Evolutionary conservation across 805 yeast species (phyloP), one percentile per base, ranked within the genome.

Genomic region (Ogataea dorogensis): DNA sequence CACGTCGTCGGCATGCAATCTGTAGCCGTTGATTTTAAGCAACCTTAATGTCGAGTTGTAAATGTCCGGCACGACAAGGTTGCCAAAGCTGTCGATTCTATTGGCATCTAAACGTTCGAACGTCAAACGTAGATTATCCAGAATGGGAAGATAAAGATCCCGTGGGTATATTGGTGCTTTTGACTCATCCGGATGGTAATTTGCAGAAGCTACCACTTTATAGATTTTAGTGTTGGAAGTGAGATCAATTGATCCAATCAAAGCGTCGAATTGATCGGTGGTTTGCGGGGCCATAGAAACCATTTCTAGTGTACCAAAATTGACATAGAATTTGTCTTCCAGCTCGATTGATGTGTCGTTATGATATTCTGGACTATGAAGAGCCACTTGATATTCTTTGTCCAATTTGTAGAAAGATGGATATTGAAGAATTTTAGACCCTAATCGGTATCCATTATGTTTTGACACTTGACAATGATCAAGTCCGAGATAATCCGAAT

Each of bases 71-170:
- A 18, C 29, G 7, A 73, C 54, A 7, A 47, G 31, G 1, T 47
- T 42, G 30, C 75, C 75, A 15, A 40, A 40, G 0, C 57, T 31
- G 43, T 78, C 81, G 11, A 75, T 41, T 1, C 52, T 38, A 0
- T 71, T 73, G 1, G 59, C 49, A 6, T 38, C 40, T 14, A 78
- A 41, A 15, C 61, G 57, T 53, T 81, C 87, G 22, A 79, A 38
- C 4, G 56, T 51, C 11, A 77, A 25, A 27, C 78, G 58, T 4
- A 73, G 44, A 2, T 79, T 70, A 7, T 58, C 53, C 2, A 76
- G 43, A 10, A 55, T 51, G 1, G 66, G 67, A 23, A 73, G 44
- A 64, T 67, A 70, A 21, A 65, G 37, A 51, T 68, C 69, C 31
- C 56, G 47, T 2, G 50, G 54, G 1, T 40, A n/a, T 9, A 37